Evolutionary conservation across 106 monocot species (phyloP).

Genomic region (Vanilla planifolia): DNA sequence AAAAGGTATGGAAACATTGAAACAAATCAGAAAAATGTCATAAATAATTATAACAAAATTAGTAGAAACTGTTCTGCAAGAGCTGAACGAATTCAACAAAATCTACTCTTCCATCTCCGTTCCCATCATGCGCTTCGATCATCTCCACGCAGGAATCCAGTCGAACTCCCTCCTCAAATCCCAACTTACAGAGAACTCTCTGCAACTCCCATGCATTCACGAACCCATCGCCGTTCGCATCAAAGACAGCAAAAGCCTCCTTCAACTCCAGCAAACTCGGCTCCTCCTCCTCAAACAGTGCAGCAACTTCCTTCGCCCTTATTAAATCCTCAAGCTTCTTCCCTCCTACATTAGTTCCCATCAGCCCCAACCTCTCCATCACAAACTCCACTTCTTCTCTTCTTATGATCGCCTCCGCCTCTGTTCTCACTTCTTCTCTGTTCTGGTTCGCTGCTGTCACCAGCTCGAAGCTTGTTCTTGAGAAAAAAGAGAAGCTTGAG

Average conservation of each 20-base stretch:
- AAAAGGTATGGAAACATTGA: no score
- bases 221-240: constrained; percentile 58
- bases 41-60: no score
- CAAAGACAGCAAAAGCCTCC: constrained; percentile 66
- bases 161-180: constrained; percentile 20
- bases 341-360: not conserved
- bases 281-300: constrained; percentile 69
- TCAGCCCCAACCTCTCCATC: constrained; percentile 36
- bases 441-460: not conserved
- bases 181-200: constrained; percentile 46
- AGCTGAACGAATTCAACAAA: constrained; percentile 44
- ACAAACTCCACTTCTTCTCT: constrained; percentile 37
- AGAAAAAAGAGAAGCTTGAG: not conserved
- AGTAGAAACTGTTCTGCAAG: constrained; percentile 27
- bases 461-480: no score
- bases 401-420: constrained; percentile 6
- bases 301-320: constrained; percentile 19
- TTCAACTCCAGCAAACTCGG: constrained; percentile 59
- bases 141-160: constrained; percentile 37
- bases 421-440: constrained; percentile 2
- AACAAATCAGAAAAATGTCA: no score
- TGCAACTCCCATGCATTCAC: constrained; percentile 54
- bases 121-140: constrained; percentile 40
- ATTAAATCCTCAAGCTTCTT: constrained; percentile 15
- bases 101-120: constrained; percentile 43